Evolutionary conservation across 257 asterid species (phyloP).

Genomic region (Plantago ovata): DNA sequence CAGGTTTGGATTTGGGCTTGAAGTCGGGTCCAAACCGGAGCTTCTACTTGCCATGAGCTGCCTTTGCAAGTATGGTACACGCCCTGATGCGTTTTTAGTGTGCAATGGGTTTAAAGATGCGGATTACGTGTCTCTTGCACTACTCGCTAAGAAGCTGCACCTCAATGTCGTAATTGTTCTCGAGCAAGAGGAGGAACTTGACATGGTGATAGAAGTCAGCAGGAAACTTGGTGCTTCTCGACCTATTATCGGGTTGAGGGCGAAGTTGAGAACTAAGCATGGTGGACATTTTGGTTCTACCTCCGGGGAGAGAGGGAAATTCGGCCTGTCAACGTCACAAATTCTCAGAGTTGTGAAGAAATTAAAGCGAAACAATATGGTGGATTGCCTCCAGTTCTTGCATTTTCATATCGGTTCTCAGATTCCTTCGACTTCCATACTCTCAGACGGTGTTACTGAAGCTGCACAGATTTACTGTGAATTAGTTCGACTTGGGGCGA

Average conservation of each 20-base stretch:
- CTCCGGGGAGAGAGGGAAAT: slow-evolving; percentile 60
- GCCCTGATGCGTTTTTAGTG: slow-evolving; percentile 42
- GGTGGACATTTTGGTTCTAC: slow-evolving; percentile 65
- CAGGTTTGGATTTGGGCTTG: slow-evolving; percentile 52
- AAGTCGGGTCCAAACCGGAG: slow-evolving; percentile 64
- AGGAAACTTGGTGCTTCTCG: slow-evolving; percentile 30
- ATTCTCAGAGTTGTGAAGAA: slow-evolving; percentile 52
- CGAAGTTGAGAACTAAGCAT: slow-evolving; percentile 60
- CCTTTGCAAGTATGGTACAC: slow-evolving; percentile 40
- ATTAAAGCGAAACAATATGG: slow-evolving; percentile 38
- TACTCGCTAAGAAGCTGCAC: slow-evolving; percentile 42
- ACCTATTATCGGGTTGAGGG: slow-evolving; percentile 56
- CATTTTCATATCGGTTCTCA: slow-evolving; percentile 66
- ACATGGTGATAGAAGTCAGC: slow-evolving; percentile 50
- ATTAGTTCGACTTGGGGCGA: slow-evolving; percentile 52
- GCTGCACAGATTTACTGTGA: slow-evolving; percentile 59
- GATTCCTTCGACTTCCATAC: slow-evolving; percentile 45
- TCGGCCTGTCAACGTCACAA: slow-evolving; percentile 52
- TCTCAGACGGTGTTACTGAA: slow-evolving; percentile 53
- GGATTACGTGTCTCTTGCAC: slow-evolving; percentile 50
- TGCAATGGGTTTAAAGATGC: slow-evolving; percentile 64
- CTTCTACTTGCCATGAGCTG: slow-evolving; percentile 58
- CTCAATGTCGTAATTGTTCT: slow-evolving; percentile 54
- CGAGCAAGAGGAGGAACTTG: slow-evolving; percentile 60
- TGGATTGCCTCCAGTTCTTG: slow-evolving; percentile 56